Evolutionary conservation across 176 grass and related monocot genomes (phyloP).

Genomic region (Hsuehochloa calcarea): DNA sequence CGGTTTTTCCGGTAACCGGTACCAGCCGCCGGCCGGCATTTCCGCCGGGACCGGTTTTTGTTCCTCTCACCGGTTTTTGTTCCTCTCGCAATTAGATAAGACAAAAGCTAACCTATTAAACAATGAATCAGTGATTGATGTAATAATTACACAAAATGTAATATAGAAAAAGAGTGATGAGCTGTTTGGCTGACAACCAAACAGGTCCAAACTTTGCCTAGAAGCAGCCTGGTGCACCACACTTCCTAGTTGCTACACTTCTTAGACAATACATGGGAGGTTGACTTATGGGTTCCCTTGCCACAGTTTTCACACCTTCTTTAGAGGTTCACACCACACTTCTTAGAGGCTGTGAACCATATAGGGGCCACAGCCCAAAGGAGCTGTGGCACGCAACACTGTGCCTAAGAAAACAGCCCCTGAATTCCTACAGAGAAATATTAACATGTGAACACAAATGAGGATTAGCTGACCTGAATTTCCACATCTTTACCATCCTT

Average conservation of each 20-base stretch:
- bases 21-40: too few species aligned
- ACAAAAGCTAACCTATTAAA: background rate
- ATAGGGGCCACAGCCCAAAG: background rate
- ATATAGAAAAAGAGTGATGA: background rate
- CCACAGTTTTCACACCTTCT: background rate
- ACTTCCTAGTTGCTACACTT: background rate
- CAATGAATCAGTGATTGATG: background rate
- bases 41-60: too few species aligned
- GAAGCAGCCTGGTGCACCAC: background rate
- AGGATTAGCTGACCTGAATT: slow-evolving; percentile 56
- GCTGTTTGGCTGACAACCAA: background rate
- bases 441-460: background rate
- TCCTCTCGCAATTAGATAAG: background rate
- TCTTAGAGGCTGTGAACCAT: background rate
- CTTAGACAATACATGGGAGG: background rate
- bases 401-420: background rate
- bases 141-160: background rate
- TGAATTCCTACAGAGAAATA: background rate
- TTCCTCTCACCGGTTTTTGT: too few species aligned
- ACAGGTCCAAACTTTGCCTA: background rate
- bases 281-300: background rate
- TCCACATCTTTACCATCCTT: slow-evolving; percentile 71
- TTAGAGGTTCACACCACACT: background rate
- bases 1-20: too few species aligned
- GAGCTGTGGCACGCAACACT: background rate